A percentile compares a stretch with the other conserved stretches of the same genome.
Conservation (phyloP, 768 basidiomycete species). For the Lentinula guzmanii region DNA sequence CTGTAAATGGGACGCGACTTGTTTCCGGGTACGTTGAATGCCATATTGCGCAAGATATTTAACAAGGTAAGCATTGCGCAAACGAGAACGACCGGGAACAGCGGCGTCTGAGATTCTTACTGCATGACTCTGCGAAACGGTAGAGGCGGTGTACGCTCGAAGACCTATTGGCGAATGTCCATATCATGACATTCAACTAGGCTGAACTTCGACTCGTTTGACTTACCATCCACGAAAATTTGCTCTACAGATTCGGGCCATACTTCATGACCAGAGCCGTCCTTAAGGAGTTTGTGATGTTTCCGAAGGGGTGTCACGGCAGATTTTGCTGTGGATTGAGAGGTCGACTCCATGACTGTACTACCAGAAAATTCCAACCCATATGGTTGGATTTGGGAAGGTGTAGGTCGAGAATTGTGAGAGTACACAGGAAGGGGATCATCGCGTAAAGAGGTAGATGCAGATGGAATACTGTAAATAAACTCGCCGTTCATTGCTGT, state of each 20-base stretch:
- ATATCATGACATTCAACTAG: neutral
- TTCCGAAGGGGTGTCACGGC: conserved; percentile 72
- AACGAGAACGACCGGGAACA: conserved; percentile 59
- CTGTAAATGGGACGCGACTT: conserved; percentile 86
- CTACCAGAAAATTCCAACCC: too few relatives aligned
- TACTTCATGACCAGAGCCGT: conserved; percentile 69
- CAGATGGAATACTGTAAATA: neutral
- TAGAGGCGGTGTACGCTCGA: conserved; percentile 74
- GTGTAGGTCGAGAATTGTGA: neutral
- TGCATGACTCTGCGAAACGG: conserved; percentile 48
- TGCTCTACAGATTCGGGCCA: conserved; percentile 79
- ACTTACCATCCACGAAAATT: conserved; percentile 67
- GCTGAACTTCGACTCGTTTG: neutral
- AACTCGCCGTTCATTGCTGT: neutral
- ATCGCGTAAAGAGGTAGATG: neutral
- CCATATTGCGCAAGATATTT: conserved; percentile 69
- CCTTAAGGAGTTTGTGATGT: conserved; percentile 80
- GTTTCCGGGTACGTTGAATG: conserved; percentile 75
- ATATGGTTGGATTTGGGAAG: neutral
- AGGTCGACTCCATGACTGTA: neutral
- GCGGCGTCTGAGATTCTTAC: neutral
- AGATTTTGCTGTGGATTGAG: neutral
- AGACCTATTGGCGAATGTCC: conserved; percentile 41
- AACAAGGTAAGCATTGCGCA: conserved; percentile 84
- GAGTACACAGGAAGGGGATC: neutral